Evolutionary conservation across 768 basidiomycete species (phyloP).

Genomic region (Phlebiopsis flavidoalba): DNA sequence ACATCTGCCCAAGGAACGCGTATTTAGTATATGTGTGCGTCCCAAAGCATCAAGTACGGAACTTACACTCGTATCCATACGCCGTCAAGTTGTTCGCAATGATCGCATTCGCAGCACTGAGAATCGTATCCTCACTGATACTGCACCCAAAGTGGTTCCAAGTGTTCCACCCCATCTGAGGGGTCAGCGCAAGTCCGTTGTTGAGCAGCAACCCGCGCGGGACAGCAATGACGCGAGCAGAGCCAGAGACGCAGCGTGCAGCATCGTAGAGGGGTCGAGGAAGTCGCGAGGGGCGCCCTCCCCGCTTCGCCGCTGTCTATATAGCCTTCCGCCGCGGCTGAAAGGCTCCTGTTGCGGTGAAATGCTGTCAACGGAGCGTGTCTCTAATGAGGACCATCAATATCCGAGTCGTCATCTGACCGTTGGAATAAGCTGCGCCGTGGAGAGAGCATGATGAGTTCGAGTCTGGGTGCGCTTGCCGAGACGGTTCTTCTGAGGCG

Average conservation of each 20-base stretch:
- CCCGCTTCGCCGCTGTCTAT: background rate
- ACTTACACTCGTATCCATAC: constrained; percentile 33
- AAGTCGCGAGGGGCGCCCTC: background rate
- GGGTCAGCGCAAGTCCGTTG: constrained; percentile 28
- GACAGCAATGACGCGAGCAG: constrained; percentile 9
- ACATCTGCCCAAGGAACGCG: constrained; percentile 23
- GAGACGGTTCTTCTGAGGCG: background rate
- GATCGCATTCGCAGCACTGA: constrained; percentile 28
- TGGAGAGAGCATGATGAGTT: background rate
- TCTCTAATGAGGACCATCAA: background rate
- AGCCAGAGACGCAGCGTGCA: background rate
- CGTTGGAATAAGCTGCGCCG: background rate
- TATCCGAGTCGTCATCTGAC: background rate
- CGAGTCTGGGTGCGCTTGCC: background rate
- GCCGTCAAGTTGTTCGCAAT: constrained; percentile 27
- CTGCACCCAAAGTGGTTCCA: constrained; percentile 36
- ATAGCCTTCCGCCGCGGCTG: background rate
- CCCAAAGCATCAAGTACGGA: background rate
- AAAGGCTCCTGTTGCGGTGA: background rate
- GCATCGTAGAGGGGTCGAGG: background rate
- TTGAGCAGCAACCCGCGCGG: constrained; percentile 13
- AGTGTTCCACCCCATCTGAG: constrained; percentile 36
- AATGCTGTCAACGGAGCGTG: background rate
- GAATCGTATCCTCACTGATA: constrained; percentile 31
- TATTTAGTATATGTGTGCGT: background rate